Percentiles rank a stretch among this genome's conserved stretches.
Evolutionary conservation across 2,329 filamentous ascomycete genomes (phyloP).

Genomic region (Neoarthrinium moseri): DNA sequence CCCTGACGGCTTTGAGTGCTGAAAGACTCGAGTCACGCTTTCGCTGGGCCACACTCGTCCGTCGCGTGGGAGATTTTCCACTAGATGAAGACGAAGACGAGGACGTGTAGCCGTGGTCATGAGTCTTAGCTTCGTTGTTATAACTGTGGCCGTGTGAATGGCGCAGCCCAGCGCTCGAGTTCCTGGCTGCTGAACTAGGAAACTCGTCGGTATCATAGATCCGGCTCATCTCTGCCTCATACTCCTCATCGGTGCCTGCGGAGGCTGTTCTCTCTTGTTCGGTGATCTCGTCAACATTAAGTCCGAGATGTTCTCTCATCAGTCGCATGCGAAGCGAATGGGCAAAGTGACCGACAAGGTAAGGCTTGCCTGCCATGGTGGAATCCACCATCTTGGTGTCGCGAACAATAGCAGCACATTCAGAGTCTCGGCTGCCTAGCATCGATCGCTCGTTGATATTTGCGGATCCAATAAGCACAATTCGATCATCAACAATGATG

Average conservation of each 20-base stretch:
- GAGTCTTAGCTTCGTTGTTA: slow-evolving; percentile 25
- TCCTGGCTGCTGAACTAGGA: slow-evolving; percentile 21
- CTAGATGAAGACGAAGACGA: slow-evolving; percentile 31
- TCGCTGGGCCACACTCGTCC: slow-evolving; percentile 60
- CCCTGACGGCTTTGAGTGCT: not conserved
- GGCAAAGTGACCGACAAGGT: slow-evolving; percentile 86
- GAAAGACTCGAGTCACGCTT: slow-evolving; percentile 57
- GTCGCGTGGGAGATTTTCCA: slow-evolving; percentile 27
- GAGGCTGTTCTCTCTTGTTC: slow-evolving; percentile 69
- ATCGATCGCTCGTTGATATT: slow-evolving; percentile 99
- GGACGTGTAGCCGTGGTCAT: slow-evolving; percentile 13
- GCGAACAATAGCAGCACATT: slow-evolving; percentile 84
- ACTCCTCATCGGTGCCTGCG: slow-evolving; percentile 8
- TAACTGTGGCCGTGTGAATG: slow-evolving; percentile 19
- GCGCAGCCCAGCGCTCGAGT: not conserved
- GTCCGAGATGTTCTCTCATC: slow-evolving; percentile 95
- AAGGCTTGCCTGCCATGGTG: slow-evolving; percentile 86
- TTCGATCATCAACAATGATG: slow-evolving; percentile 91
- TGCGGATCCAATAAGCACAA: slow-evolving; percentile 91
- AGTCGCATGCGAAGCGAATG: slow-evolving; percentile 89
- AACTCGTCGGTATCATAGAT: slow-evolving; percentile 58
- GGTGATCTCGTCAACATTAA: slow-evolving; percentile 88
- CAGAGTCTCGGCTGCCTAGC: slow-evolving; percentile 88
- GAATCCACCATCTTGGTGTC: slow-evolving; percentile 93
- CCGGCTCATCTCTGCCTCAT: slow-evolving; percentile 53